phyloP scores from a whole-genome alignment of 2,329 filamentous ascomycete genomes.

The Fusarium neocosmosporiellum region DNA sequence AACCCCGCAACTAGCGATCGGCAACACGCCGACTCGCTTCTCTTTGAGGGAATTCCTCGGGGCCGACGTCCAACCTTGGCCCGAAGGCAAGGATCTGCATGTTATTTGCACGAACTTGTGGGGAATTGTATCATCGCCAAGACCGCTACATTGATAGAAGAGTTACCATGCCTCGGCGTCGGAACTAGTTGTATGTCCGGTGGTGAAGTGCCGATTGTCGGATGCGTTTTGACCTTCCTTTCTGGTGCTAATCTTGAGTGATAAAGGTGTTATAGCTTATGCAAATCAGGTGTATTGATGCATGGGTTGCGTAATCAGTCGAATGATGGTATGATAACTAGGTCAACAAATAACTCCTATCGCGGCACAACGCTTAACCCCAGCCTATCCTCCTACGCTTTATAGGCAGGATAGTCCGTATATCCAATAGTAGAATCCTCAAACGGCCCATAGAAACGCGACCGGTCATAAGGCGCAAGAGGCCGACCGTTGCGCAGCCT shows the following conservation, averaged over 20 bases:
- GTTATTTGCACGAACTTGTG: background rate
- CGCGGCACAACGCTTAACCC: background rate
- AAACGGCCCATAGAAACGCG: constrained; percentile 57
- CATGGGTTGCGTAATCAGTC: background rate
- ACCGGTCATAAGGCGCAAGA: constrained; percentile 56
- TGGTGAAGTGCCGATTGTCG: background rate
- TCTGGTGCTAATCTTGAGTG: background rate
- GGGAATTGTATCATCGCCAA: constrained; percentile 20
- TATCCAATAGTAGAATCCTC: constrained; percentile 49
- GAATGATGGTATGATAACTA: background rate
- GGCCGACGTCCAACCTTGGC: background rate
- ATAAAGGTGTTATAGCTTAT: background rate
- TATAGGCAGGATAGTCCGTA: constrained; percentile 48
- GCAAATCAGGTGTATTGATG: background rate
- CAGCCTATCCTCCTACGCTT: background rate
- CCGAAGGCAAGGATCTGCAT: background rate
- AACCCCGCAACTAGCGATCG: background rate
- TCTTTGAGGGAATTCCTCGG: background rate
- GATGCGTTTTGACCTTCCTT: background rate
- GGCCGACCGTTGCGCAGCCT: constrained; percentile 54
- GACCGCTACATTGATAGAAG: background rate
- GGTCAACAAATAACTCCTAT: background rate
- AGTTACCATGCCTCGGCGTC: background rate
- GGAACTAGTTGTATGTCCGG: constrained; percentile 16
- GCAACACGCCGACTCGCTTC: background rate